phyloP scores from a whole-genome alignment of 257 asterid genomes.

The Cordia subcordata region DNA sequence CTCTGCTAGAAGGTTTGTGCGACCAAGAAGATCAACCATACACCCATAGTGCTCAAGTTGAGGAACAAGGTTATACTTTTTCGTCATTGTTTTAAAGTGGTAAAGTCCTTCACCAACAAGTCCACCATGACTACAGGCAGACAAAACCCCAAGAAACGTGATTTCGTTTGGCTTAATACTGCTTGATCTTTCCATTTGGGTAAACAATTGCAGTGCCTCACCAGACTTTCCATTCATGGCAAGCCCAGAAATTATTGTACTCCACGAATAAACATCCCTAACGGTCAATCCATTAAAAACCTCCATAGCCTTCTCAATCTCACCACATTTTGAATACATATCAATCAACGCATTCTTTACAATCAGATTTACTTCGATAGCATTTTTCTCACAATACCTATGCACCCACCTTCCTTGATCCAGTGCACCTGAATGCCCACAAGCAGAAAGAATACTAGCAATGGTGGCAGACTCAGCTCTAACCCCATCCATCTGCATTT shows the following conservation, averaged over 20 bases:
- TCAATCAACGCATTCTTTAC: constrained; percentile 17
- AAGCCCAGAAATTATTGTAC: constrained; percentile 14
- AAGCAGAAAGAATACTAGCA: constrained; percentile 15
- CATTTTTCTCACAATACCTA: constrained; percentile 8
- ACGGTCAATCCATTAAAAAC: constrained; percentile 8
- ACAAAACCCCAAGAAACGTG: constrained; percentile 18
- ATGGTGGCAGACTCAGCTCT: constrained; percentile 12
- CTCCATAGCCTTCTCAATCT: constrained; percentile 13
- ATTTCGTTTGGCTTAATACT: constrained; percentile 13
- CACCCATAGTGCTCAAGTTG: constrained; percentile 1
- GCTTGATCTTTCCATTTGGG: constrained; percentile 6
- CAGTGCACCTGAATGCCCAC: constrained; percentile 17
- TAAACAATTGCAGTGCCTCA: constrained; percentile 10
- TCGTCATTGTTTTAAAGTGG: constrained; percentile 9
- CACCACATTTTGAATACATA: constrained; percentile 17
- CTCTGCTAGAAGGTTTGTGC: constrained; percentile 18
- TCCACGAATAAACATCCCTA: constrained; percentile 20
- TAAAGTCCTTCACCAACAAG: constrained; percentile 11
- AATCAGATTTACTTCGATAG: constrained; percentile 4
- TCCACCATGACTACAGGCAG: constrained; percentile 18
- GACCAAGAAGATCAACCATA: constrained; percentile 20
- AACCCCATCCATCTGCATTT: constrained; percentile 13
- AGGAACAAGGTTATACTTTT: background rate
- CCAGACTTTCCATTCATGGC: constrained; percentile 12
- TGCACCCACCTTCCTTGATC: constrained; percentile 17